A percentile compares a stretch with the other conserved stretches of the same genome.
These are phyloP conservation scores for Paramecium caudatum DNA, from an alignment of 73 alveolate species.

Conservation along the genomic window DNA sequence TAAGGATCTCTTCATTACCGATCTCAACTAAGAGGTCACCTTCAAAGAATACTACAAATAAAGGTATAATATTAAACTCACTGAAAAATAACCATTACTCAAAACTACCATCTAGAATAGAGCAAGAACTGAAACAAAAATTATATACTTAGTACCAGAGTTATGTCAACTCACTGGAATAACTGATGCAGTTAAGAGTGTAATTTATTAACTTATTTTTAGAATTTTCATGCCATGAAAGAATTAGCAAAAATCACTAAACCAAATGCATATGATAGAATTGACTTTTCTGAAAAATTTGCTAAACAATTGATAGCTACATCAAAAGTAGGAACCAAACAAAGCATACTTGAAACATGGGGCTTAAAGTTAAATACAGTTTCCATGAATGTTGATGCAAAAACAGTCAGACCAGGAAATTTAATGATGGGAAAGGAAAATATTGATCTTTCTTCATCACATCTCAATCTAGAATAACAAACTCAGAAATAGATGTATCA, in stretches of 20 bases:
- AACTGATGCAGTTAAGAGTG: conserved; percentile 92
- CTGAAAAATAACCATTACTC: conserved; percentile 19
- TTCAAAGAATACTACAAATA: conserved; percentile 12
- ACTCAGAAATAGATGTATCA: conserved; percentile 87
- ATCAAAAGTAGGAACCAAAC: neutral
- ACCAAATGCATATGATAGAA: conserved; percentile 78
- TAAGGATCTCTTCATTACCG: neutral
- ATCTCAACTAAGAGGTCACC: neutral
- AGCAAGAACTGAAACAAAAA: neutral
- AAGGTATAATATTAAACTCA: neutral
- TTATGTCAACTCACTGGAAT: conserved; percentile 82
- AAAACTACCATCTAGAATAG: neutral
- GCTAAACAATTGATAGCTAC: conserved; percentile 20
- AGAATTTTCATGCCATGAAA: conserved; percentile 90
- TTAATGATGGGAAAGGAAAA: conserved; percentile 80
- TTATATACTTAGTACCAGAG: conserved; percentile 25
- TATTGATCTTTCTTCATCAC: conserved; percentile 67
- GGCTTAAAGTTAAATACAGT: conserved; percentile 81
- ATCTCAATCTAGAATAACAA: conserved; percentile 85
- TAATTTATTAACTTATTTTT: neutral
- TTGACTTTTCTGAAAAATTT: neutral
- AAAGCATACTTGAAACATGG: conserved; percentile 85
- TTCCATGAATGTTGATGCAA: conserved; percentile 70
- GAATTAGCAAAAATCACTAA: conserved; percentile 90
- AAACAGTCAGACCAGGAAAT: conserved; percentile 78